Base-by-base conservation (phyloP, 768 basidiomycete species). In the Tricholomella constricta region DNA sequence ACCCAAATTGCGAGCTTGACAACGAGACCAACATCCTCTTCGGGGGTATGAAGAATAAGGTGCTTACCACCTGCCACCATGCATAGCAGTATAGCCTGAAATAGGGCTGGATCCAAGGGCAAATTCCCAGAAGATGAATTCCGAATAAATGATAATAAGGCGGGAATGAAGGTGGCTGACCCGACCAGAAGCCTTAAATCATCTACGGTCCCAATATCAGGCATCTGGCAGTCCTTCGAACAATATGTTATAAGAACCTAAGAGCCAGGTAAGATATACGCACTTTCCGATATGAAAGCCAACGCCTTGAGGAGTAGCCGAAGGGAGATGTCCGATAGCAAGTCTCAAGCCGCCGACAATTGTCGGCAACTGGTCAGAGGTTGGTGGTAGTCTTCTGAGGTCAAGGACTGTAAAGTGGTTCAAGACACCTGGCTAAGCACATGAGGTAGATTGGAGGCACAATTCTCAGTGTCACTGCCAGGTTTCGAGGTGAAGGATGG, bases 61-160 rank as follows among this genome's bases (percentile, higher is more conserved):
- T 89, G 76, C 56, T 78, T 83, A 59, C 84, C 73, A 1, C 81
- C 81, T 3, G 86, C 76, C 31, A 87, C 70, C 42, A 90, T 72
- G 63, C 80, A 87, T 4, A 86, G 77, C 25, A 90, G 77, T 15
- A 89, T 69, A 19, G 85, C 82, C 63, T 85, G 86, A 19, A 89
- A 68, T 36, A 89, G 77, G 46, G 82, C 78, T 9, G 80, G 74
- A 47, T 90, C 86, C 2, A 88, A 49, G 7, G 85, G 84, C 14
- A 85, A 64, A 44, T 72, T 63, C 8, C 68, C 72, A n/a, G 79
- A 72, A 25, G 70, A 67, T 6, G 69, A 65, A n/a, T 72, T 59
- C 32, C 73, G 78, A 47, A 86, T 65, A 52, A 78, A n/a, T n/a
- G n/a, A n/a, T n/a, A n/a, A n/a, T n/a, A n/a, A n/a, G n/a, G n/a